Base-by-base conservation (phyloP, 345 rosid species). In the Hevea brasiliensis region DNA sequence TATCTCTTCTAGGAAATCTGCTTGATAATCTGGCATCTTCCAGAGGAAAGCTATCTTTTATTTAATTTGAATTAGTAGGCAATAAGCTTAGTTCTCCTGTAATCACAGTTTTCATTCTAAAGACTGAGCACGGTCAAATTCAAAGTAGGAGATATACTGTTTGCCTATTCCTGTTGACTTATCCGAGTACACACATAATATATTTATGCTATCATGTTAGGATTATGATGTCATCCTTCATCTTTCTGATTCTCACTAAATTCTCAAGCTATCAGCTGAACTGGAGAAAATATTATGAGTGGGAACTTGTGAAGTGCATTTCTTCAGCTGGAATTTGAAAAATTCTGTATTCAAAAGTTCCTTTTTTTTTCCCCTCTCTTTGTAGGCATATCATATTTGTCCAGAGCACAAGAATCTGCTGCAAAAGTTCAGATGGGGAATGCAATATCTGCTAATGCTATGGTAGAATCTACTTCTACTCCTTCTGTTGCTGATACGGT, bases 341-440 rank as follows among this genome's bases (percentile, higher is more conserved):
- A 32, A 32, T 44, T 21, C 15, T 57, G 7, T 8, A 13, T 44
- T 72, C 58, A 51, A 71, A 65, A 26, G 57, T 56, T 21, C n/a
- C n/a, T n/a, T n/a, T n/a, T n/a, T n/a, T 32, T 65, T 47, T 68
- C 56, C 67, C 37, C 24, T 71, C 12, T 37, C 68, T 61, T 65
- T 53, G 65, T 72, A 94, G 98, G 98, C 65, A 86, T 94, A 70
- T 90, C 97, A 9, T 94, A 94, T 79, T 84, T 92, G 72, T 92
- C 98, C 12, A 87, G 88, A 88, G 88, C 73, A 24, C 98, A 94
- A 86, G 98, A 92, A 71, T 83, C 86, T 69, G 80, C 75, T 1
- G 93, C 90, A 2, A 89, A 84, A 81, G 73, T 82, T 84, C 82
- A 72, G 45, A 74, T 82, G 59, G 90, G 83, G 79, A 86, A 81